Conservation (phyloP, 2,329 filamentous ascomycete genomes). For the Aspergillus flavus region DNA sequence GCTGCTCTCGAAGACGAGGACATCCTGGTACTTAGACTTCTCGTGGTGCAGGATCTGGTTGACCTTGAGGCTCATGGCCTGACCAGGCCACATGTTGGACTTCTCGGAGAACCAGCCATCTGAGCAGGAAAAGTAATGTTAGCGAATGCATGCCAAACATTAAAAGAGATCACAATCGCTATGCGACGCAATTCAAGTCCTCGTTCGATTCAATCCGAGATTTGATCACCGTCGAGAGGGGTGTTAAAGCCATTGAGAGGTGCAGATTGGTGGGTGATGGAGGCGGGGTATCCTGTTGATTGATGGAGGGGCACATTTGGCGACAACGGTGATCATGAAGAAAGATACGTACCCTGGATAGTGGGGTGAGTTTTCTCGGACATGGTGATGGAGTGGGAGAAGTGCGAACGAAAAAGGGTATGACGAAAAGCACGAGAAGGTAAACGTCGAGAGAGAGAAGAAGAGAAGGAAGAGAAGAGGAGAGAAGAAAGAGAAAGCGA, state of each 20-base stretch:
- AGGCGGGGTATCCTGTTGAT: constrained; percentile 18
- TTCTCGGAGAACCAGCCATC: constrained; percentile 99
- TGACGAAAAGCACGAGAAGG: constrained; percentile 21
- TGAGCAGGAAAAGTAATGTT: constrained; percentile 41
- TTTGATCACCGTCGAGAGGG: neutral
- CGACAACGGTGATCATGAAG: neutral
- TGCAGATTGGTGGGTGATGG: neutral
- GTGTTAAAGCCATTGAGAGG: constrained; percentile 8
- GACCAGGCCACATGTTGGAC: constrained; percentile 98
- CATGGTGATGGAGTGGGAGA: constrained; percentile 54
- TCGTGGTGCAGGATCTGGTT: constrained; percentile 98
- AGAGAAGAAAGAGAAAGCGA: constrained; percentile 13
- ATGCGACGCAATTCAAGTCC: constrained; percentile 1
- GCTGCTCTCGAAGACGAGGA: constrained; percentile 97
- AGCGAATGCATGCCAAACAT: constrained; percentile 2
- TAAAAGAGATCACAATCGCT: neutral
- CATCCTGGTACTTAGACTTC: constrained; percentile 98
- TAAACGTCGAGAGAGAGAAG: constrained; percentile 28
- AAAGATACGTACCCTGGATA: constrained; percentile 65
- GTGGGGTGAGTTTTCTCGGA: constrained; percentile 73
- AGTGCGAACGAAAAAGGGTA: constrained; percentile 18
- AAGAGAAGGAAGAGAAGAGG: constrained; percentile 17
- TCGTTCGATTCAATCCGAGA: neutral
- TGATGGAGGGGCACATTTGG: constrained; percentile 14
- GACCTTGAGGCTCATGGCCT: constrained; percentile 98